phyloP scores from a whole-genome alignment of 2,329 filamentous ascomycete species.

The Sporothrix dimorphospora region DNA sequence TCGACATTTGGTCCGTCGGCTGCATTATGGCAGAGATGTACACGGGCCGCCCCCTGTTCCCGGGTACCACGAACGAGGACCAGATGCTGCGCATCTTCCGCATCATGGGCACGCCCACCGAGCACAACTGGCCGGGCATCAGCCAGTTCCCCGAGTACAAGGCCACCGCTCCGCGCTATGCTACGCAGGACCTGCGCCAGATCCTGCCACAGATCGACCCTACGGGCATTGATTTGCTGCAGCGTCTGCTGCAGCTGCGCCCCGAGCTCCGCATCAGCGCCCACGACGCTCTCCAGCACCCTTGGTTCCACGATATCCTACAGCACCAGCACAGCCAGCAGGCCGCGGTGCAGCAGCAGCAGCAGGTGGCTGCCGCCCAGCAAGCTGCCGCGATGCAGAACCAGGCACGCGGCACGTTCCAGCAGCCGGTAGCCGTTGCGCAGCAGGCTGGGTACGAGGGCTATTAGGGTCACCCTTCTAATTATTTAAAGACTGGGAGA shows the following conservation, averaged over 20 bases:
- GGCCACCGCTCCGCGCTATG: conserved; percentile 89
- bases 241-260: conserved; percentile 87
- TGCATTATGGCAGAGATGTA: conserved; percentile 99
- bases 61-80: conserved; percentile 97
- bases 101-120: conserved; percentile 96
- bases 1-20: conserved; percentile 98
- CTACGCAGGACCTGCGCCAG: conserved; percentile 83
- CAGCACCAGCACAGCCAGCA: conserved; percentile 56
- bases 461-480: conserved; percentile 33
- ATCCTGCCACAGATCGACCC: conserved; percentile 91
- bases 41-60: conserved; percentile 91
- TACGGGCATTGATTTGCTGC: conserved; percentile 82
- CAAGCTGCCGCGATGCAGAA: conserved; percentile 34
- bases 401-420: conserved; percentile 35
- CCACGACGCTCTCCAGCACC: conserved; percentile 81
- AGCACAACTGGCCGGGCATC: conserved; percentile 94
- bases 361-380: conserved; percentile 29
- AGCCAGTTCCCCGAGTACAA: conserved; percentile 98
- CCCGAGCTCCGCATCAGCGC: conserved; percentile 92
- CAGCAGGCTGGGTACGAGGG: conserved; percentile 38
- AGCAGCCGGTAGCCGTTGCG: conserved; percentile 35
- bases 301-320: conserved; percentile 83
- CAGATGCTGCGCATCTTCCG: conserved; percentile 97
- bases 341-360: conserved; percentile 78
- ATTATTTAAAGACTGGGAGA: too few relatives aligned